Percentiles rank a stretch among this genome's conserved stretches.
Conservation (phyloP, 345 rosid genomes). For the Eucalyptus coolabah region DNA sequence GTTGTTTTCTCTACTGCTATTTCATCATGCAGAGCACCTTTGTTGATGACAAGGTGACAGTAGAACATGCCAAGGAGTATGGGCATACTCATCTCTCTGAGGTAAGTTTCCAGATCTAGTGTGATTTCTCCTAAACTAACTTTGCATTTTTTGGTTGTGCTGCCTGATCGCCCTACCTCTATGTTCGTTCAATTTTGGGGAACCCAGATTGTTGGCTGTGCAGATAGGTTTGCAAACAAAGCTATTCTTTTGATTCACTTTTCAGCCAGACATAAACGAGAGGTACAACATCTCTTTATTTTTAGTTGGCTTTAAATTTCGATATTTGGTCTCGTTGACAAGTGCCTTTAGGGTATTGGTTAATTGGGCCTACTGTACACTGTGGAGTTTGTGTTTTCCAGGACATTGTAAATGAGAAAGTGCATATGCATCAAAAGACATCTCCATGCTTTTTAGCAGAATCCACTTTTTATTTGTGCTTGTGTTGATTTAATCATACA, state of each 20-base stretch:
- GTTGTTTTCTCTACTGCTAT: background rate
- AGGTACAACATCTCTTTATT: constrained; percentile 30
- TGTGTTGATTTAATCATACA: background rate
- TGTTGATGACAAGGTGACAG: constrained; percentile 45
- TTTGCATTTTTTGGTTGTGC: background rate
- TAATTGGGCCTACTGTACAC: background rate
- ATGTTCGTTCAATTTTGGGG: background rate
- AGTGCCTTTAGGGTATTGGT: background rate
- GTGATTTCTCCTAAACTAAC: background rate
- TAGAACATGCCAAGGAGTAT: constrained; percentile 87
- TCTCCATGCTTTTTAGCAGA: background rate
- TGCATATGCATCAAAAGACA: background rate
- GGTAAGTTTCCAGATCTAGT: constrained; percentile 19
- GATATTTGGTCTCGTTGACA: background rate
- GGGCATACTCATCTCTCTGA: constrained; percentile 86
- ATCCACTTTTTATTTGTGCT: background rate
- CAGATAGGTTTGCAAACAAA: constrained; percentile 66
- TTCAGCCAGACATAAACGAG: constrained; percentile 68
- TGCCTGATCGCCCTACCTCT: background rate
- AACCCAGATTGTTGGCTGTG: constrained; percentile 47
- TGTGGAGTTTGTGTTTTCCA: background rate
- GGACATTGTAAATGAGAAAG: background rate
- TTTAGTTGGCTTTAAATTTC: background rate
- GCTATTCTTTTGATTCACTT: constrained; percentile 89
- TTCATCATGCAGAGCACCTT: constrained; percentile 59